Base-by-base conservation (phyloP, 768 basidiomycete species). In the Xerocomellus dryophilus region DNA sequence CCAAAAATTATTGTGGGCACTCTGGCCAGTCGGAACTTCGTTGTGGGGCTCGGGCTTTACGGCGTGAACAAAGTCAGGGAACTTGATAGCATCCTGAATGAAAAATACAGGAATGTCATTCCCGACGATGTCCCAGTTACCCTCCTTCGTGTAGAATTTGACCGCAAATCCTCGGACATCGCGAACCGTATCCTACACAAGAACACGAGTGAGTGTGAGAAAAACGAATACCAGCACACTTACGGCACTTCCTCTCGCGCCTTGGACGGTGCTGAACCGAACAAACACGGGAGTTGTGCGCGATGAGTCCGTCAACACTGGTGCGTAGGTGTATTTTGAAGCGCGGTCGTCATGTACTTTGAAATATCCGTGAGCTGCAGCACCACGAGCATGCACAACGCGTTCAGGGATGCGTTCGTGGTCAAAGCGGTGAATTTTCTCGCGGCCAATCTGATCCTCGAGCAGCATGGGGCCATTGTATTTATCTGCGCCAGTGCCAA, bases 331-430 rank as follows among this genome's bases (percentile, higher is more conserved):
- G 67, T 86, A 84, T 59, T 89, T 85, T 4, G 81, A 78, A 41
- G 92, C 83, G 11, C 81, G 71, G 52, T 82, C 75, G 67, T 90
- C 83, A 47, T 75, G 79, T 4, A 88, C 83, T 68, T 80, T 85
- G 79, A 96, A 95, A 63, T 84, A 79, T 4, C 93, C 92, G 66
- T 93, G 91, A 12, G 90, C 91, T 47, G 81, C 88, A 27, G 81
- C 65, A n/a, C 87, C 88, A 14, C 88, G 82, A 43, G 88, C 84
- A 64, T 79, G 78, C 8, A 86, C 85, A 10, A 86, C 84, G 42
- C 90, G 88, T 74, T 92, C 92, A 0, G 93, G 92, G 50, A 94
- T 93, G 38, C 90, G 86, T 67, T 94, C 91, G 63, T 92, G 90
- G 65, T 93, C 90, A 62, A 92, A 93, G 14, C 84, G 80, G 49